phyloP scores from a whole-genome alignment of 139 green algal species.

The Picochlorum sp. region DNA sequence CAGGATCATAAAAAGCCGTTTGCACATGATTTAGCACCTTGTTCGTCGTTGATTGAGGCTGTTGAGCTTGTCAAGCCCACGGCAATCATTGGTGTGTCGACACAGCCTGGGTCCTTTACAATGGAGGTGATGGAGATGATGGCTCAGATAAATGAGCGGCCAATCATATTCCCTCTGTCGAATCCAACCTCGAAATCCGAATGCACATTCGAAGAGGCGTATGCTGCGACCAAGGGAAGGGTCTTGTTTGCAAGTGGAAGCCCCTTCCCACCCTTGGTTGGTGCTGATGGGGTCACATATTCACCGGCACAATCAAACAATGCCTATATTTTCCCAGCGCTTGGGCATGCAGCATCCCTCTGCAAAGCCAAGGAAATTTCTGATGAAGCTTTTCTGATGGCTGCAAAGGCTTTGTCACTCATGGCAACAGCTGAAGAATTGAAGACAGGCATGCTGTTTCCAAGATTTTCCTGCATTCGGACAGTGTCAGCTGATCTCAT shows the following conservation, averaged over 20 bases:
- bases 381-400: constrained; percentile 66
- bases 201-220: constrained; percentile 73
- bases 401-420: constrained; percentile 54
- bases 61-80: constrained; percentile 39
- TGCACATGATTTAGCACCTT: constrained; percentile 56
- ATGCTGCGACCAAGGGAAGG: constrained; percentile 40
- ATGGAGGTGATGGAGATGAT: constrained; percentile 47
- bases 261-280: constrained; percentile 56
- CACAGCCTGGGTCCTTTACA: constrained; percentile 47
- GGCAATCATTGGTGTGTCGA: constrained; percentile 52
- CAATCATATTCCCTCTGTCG: constrained; percentile 86
- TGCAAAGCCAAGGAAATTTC: constrained; percentile 42
- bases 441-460: constrained; percentile 38
- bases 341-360: constrained; percentile 61
- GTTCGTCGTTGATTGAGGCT: constrained; percentile 32
- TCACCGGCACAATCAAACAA: constrained; percentile 68
- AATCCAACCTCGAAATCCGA: constrained; percentile 84
- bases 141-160: constrained; percentile 47
- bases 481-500: constrained; percentile 22
- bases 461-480: constrained; percentile 40
- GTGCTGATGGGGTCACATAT: constrained; percentile 14
- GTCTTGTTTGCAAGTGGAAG: constrained; percentile 80
- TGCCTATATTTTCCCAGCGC: constrained; percentile 67
- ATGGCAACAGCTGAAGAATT: constrained; percentile 28
- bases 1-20: constrained; percentile 79